These are phyloP conservation scores for Ambispora gerdemannii DNA, from an alignment of 192 early-diverging fungal genomes.

Conservation along the genomic window DNA sequence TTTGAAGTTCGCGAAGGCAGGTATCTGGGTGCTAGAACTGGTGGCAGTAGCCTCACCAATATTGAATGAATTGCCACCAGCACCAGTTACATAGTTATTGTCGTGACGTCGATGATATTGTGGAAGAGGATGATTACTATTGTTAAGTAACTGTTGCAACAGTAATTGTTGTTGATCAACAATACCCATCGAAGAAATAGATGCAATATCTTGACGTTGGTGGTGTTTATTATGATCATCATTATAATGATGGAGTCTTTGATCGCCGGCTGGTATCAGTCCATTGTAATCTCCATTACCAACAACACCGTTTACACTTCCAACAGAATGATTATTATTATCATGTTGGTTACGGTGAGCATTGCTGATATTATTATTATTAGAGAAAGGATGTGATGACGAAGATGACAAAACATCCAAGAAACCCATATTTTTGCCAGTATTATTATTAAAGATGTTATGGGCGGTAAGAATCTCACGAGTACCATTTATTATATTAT, in stretches of 20 bases:
- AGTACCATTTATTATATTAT: not conserved
- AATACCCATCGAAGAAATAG: too few species aligned
- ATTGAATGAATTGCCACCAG: too few species aligned
- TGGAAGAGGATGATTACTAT: too few species aligned
- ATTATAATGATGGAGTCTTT: not conserved
- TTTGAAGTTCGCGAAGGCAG: constrained; percentile 11
- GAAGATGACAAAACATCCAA: not conserved
- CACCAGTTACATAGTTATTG: too few species aligned
- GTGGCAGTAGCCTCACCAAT: not conserved
- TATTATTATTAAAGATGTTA: not conserved
- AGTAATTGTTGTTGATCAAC: too few species aligned
- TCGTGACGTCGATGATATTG: too few species aligned
- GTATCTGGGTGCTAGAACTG: not conserved
- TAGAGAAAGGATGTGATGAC: not conserved
- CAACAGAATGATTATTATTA: too few species aligned
- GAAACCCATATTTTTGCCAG: not conserved
- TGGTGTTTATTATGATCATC: too few species aligned
- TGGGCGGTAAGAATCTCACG: not conserved
- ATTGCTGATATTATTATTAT: not conserved
- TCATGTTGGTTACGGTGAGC: not conserved
- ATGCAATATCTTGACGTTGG: too few species aligned
- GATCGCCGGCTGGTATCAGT: not conserved
- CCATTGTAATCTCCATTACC: not conserved
- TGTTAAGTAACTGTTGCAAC: too few species aligned
- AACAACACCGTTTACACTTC: too few species aligned